Conservation (phyloP, 108 stramenopile genomes). For the Licmophora abbreviata region DNA sequence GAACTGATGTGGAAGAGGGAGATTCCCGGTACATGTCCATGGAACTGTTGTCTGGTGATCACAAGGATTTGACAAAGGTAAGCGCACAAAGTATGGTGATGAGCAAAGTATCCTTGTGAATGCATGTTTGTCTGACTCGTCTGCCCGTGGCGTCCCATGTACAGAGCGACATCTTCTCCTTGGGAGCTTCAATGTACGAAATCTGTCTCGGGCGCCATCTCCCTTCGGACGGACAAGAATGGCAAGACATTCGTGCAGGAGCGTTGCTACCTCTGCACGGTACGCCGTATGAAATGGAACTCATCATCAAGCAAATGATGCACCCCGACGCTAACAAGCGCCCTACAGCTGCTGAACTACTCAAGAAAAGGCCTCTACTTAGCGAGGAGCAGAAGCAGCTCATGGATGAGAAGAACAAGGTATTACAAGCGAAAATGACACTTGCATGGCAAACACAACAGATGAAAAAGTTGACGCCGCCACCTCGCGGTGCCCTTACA, state of each 20-base stretch:
- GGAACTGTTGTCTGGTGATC: slow-evolving; percentile 84
- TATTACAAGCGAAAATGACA: slow-evolving; percentile 56
- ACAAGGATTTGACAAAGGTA: slow-evolving; percentile 81
- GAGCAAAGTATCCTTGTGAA: background rate
- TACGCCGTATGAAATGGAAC: slow-evolving; percentile 56
- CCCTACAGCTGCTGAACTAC: slow-evolving; percentile 63
- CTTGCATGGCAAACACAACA: slow-evolving; percentile 29
- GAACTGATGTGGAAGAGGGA: slow-evolving; percentile 84
- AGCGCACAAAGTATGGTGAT: slow-evolving; percentile 5
- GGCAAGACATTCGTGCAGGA: slow-evolving; percentile 84
- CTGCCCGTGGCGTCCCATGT: too few relatives aligned
- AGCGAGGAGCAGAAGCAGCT: slow-evolving; percentile 83
- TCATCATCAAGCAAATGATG: slow-evolving; percentile 76
- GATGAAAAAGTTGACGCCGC: slow-evolving; percentile 14
- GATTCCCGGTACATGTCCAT: slow-evolving; percentile 90
- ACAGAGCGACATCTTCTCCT: slow-evolving; percentile 88
- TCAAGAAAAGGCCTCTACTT: slow-evolving; percentile 67
- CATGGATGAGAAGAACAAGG: slow-evolving; percentile 68
- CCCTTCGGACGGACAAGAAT: slow-evolving; percentile 82
- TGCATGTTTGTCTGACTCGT: too few relatives aligned
- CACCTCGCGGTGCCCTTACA: slow-evolving; percentile 8
- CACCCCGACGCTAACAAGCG: slow-evolving; percentile 49
- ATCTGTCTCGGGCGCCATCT: slow-evolving; percentile 66
- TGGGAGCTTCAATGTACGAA: slow-evolving; percentile 87
- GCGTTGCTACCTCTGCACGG: slow-evolving; percentile 43